These are phyloP conservation scores for Asclepias syriaca DNA, from an alignment of 257 asterid species.

Conservation along the genomic window DNA sequence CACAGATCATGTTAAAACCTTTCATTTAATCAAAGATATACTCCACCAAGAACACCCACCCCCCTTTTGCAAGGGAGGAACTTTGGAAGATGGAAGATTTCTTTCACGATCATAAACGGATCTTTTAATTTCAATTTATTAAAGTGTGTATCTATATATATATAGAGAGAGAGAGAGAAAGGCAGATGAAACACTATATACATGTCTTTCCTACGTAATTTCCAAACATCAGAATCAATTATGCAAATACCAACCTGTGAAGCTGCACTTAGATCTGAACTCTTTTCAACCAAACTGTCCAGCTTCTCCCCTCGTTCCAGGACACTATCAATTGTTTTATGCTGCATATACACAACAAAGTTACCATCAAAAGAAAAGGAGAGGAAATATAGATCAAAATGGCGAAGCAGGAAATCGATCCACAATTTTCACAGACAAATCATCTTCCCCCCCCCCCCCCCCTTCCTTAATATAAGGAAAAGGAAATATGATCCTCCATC, in stretches of 20 bases:
- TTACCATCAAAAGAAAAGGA: conserved; percentile 4
- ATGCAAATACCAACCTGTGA: conserved; percentile 57
- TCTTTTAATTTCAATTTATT: too few species aligned
- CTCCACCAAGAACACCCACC: too few species aligned
- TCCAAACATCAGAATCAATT: neutral
- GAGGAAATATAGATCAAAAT: neutral
- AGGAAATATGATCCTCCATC: neutral
- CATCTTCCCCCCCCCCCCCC: neutral
- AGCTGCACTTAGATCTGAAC: conserved; percentile 93
- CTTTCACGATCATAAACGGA: too few species aligned
- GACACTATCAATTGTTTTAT: conserved; percentile 94
- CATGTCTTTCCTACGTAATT: neutral
- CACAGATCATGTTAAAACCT: neutral
- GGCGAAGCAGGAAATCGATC: neutral
- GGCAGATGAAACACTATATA: too few species aligned
- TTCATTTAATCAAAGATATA: neutral
- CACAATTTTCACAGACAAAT: neutral
- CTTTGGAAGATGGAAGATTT: neutral
- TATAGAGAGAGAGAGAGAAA: too few species aligned
- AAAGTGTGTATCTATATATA: too few species aligned
- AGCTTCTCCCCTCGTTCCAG: conserved; percentile 88
- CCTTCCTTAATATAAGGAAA: neutral
- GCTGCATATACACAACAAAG: conserved; percentile 42
- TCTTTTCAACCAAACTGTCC: conserved; percentile 92
- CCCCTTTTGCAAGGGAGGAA: neutral